Evolutionary conservation across 257 asterid species (phyloP), one percentile per base, ranked within the genome.

Genomic region (Gentiana straminea): DNA sequence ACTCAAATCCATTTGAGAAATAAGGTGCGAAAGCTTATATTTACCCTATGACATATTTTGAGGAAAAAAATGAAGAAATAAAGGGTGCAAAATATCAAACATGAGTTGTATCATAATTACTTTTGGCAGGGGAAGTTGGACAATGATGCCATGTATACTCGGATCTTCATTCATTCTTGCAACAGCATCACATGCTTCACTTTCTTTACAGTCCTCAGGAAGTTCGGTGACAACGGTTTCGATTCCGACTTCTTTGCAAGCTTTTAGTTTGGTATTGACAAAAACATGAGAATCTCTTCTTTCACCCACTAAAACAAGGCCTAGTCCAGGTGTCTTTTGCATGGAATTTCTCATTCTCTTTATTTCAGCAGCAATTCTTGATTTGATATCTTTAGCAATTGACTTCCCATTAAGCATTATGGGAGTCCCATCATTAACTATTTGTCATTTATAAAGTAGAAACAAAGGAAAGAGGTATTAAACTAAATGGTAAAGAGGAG

Each of bases 101-200:
- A 41, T 7, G 6, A 41, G 43, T 35, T n/a, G 45, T 35, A 59
- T 24, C 24, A 24, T 0, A 24, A 7, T 70, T 64, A 70, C 75
- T 66, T 62, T 62, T 38, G 76, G 66, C 1, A 71, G 58, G 32
- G 72, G 76, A 58, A 66, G 76, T 52, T 71, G 72, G 55, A 71
- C 66, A 35, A 66, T 44, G 47, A 71, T 39, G 33, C 69, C 76
- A 62, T 66, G 66, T 47, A 66, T 32, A 1, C 34, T 35, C 13
- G 63, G 72, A 54, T 62, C 50, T 51, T 60, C 59, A 35, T 62
- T 62, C 43, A 66, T 59, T 47, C 69, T 56, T 39, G 69, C 66
- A 51, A 71, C 59, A 13, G 54, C 69, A 47, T 54, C 51, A 49
- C 45, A 36, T 46, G 56, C 57, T 50, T 71, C 69, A 47, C 24